These are phyloP conservation scores for Antitrichia curtipendula DNA, from an alignment of 225 moss, liverwort and hornwort genomes.

Conservation along the genomic window DNA sequence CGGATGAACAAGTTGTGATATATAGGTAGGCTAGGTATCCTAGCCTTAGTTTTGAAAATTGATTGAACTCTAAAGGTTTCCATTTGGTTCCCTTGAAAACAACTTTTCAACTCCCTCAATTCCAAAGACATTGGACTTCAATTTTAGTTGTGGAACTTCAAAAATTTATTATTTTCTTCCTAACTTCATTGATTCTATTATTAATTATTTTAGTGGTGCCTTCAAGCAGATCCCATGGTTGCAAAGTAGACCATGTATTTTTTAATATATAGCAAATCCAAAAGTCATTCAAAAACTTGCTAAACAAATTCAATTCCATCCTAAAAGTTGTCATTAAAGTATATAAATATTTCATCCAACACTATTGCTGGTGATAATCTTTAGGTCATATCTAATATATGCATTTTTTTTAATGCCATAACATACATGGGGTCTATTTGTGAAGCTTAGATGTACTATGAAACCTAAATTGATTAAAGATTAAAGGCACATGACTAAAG, in stretches of 20 bases:
- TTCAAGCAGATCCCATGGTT: background rate
- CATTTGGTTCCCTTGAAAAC: accelerated
- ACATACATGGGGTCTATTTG: too few relatives aligned
- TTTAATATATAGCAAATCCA: background rate
- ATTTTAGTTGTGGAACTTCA: background rate
- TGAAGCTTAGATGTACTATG: too few relatives aligned
- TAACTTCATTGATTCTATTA: background rate
- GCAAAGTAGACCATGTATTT: background rate
- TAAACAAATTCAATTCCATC: background rate
- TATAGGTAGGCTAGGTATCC: background rate
- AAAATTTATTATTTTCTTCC: background rate
- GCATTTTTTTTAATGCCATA: too few relatives aligned
- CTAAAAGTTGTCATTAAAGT: background rate
- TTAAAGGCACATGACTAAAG: too few relatives aligned
- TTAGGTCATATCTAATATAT: too few relatives aligned
- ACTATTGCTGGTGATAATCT: too few relatives aligned
- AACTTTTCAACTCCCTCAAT: background rate
- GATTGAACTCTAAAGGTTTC: background rate
- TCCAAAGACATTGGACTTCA: background rate
- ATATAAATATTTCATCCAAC: too few relatives aligned
- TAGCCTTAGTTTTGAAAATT: too few relatives aligned
- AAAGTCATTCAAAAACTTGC: background rate
- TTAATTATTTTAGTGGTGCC: background rate
- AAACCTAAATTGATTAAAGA: too few relatives aligned
- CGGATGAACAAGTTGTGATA: accelerated